A percentile compares a stretch with the other conserved stretches of the same genome.
Conservation (phyloP, 768 basidiomycete genomes). For the Psilocybe cyanescens region DNA sequence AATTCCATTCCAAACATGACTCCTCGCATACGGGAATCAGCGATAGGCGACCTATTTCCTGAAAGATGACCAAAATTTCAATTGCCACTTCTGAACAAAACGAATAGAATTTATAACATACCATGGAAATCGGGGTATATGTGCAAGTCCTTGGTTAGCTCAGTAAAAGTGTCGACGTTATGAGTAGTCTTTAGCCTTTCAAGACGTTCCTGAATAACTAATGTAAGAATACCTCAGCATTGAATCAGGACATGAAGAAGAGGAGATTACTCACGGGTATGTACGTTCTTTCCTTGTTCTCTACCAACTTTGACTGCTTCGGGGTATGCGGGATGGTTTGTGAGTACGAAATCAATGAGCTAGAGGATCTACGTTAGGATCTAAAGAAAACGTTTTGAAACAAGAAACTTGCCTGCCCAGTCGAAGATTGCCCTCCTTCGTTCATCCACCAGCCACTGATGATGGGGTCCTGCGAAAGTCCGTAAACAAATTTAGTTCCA, state of each 20-base stretch:
- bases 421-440: conserved; percentile 98
- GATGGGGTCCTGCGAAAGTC: conserved; percentile 65
- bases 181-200: conserved; percentile 64
- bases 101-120: conserved; percentile 23
- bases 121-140: conserved; percentile 97
- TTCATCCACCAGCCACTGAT: conserved; percentile 99
- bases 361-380: conserved; percentile 25
- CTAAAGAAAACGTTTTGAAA: background rate
- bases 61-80: conserved; percentile 5
- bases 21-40: conserved; percentile 94
- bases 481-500: background rate
- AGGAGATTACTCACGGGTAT: conserved; percentile 45
- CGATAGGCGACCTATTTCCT: conserved; percentile 97
- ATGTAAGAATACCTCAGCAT: background rate
- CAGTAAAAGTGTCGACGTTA: conserved; percentile 66
- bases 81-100: background rate
- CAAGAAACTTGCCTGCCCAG: conserved; percentile 73
- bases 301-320: conserved; percentile 69
- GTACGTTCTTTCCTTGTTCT: conserved; percentile 59
- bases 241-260: background rate
- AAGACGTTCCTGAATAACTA: conserved; percentile 77
- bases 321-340: conserved; percentile 85
- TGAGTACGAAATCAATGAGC: conserved; percentile 95
- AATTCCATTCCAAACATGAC: conserved; percentile 88
- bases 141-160: conserved; percentile 88